Base-by-base conservation (phyloP, 148 eudicot species). In the Salicornia ramosissima region DNA sequence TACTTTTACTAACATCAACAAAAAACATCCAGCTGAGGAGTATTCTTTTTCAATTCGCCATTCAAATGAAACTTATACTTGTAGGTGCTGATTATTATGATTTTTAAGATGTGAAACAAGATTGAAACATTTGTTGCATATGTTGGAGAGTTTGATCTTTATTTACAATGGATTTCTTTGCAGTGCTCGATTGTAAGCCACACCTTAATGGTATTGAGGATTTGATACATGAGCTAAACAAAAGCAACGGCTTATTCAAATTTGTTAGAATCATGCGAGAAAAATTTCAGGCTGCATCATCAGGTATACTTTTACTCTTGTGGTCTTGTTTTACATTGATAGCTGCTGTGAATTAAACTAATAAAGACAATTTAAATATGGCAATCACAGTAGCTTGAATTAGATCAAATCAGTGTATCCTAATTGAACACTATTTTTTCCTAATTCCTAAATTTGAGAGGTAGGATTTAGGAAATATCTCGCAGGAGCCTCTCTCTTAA, bases 161-260 rank as follows among this genome's bases (percentile, higher is more conserved):
- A 52, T 42, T 26, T 26, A 24, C 36, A 45, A 45, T 55, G 63
- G 53, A 56, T 28, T 9, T 30, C 15, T 77, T 70, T 70, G 71
- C 87, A 95, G 99, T 95, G 88, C 81, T 89, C 28, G 84, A 87
- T 25, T 95, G 96, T 74, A 83, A 83, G 47, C 93, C 97, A 59
- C 78, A 70, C 55, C 61, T 86, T 69, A 73, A 71, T 64, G 88
- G 71, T 55, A 81, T 74, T 11, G 76, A 78, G 64, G 83, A 81
- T 62, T 67, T 84, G 62, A 73, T 90, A 53, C 67, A 76, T 71
- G 90, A 85, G 69, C 75, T 90, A 51, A 87, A 90, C 76, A 82
- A 69, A 71, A 90, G 71, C 73, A 90, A 90, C 73, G 88, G 80
- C 56, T 75, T 90, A 15, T 90, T 82, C 84, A 80, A 77, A 45